phyloP scores from a whole-genome alignment of 192 early-diverging fungal species.

The Borealophlyctis nickersoniae region DNA sequence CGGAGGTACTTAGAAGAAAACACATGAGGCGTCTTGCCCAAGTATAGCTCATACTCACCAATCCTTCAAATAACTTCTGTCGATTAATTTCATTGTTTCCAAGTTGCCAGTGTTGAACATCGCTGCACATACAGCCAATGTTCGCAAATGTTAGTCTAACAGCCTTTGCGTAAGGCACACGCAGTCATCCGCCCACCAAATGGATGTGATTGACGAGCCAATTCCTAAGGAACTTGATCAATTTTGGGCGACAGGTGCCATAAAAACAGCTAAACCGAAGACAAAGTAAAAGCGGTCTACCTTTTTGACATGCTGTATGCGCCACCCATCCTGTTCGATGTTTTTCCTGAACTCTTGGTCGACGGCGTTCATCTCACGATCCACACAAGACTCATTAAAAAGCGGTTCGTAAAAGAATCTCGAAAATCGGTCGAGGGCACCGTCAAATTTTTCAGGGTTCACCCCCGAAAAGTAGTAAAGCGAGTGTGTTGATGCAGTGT shows the following conservation, averaged over 20 bases:
- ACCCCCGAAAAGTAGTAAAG: slow-evolving; percentile 39
- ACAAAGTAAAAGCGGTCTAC: neutral
- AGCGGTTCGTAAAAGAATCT: slow-evolving; percentile 46
- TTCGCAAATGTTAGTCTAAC: neutral
- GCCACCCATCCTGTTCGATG: slow-evolving; percentile 36
- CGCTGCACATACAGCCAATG: neutral
- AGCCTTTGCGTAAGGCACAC: no score
- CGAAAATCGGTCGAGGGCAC: slow-evolving; percentile 44
- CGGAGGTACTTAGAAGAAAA: no score
- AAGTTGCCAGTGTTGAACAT: slow-evolving; percentile 47
- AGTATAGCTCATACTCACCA: no score
- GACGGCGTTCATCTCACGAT: slow-evolving; percentile 43
- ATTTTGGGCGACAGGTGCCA: slow-evolving; percentile 36
- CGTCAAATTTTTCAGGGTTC: slow-evolving; percentile 30
- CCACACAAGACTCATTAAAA: slow-evolving; percentile 41
- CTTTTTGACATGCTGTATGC: slow-evolving; percentile 31
- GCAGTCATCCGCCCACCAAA: slow-evolving; percentile 18
- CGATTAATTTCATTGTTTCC: slow-evolving; percentile 44
- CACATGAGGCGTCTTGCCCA: no score
- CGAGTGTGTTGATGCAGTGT: slow-evolving; percentile 41
- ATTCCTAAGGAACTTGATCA: slow-evolving; percentile 37
- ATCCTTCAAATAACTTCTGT: slow-evolving; percentile 20
- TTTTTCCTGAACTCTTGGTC: slow-evolving; percentile 45
- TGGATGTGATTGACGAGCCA: slow-evolving; percentile 34
- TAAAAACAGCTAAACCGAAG: no score